These are phyloP conservation scores for Brassica napus DNA, from an alignment of 345 rosid genomes.

Conservation along the genomic window Da-Ae NC_063440.1:25933501-25934000, in stretches of 20 bases:
- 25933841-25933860: constrained; percentile 38
- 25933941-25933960: constrained; percentile 35
- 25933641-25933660: constrained; percentile 40
- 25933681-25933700: constrained; percentile 36
- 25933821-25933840: not conserved
- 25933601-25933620: constrained; percentile 44
- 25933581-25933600: constrained; percentile 14
- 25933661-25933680: constrained; percentile 33
- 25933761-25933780: too few species aligned
- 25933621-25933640: constrained; percentile 40
- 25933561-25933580: not conserved
- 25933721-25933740: not conserved
- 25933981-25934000: not conserved
- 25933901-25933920: constrained; percentile 44
- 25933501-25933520: not conserved
- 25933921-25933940: constrained; percentile 36
- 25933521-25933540: constrained; percentile 14
- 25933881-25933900: constrained; percentile 43
- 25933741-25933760: not conserved
- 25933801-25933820: not conserved
- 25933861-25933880: constrained; percentile 37
- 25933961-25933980: constrained; percentile 26
- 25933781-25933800: not conserved
- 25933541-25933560: not conserved
- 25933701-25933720: constrained; percentile 31